Evolutionary conservation across 441 rosid genomes (phyloP).

Genomic region (Eugenia klotzschiana): DNA sequence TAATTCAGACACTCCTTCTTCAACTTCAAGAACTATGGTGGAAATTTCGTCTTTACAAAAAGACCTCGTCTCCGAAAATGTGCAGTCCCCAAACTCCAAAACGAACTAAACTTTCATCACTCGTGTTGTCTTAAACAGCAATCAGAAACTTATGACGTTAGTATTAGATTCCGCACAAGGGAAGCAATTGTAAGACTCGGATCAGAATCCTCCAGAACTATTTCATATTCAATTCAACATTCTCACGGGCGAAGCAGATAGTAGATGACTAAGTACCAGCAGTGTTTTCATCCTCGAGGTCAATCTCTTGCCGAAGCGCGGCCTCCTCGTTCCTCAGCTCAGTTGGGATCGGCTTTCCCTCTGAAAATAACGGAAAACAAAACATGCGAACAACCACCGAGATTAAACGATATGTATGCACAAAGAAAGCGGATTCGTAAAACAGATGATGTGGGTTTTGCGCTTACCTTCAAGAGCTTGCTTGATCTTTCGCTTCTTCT

Average conservation of each 20-base stretch:
- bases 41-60: neutral
- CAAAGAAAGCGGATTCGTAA: neutral
- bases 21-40: neutral
- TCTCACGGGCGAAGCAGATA: neutral
- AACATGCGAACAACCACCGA: neutral
- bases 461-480: conserved; percentile 47
- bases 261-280: conserved; percentile 15
- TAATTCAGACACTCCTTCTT: neutral
- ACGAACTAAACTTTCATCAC: neutral
- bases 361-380: conserved; percentile 7
- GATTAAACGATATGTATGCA: neutral
- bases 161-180: neutral
- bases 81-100: neutral
- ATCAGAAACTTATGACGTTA: neutral
- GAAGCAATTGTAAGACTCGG: neutral
- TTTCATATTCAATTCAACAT: neutral
- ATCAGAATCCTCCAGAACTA: neutral
- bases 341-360: conserved; percentile 83
- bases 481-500: conserved; percentile 71
- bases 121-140: neutral
- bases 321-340: conserved; percentile 78
- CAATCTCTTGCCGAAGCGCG: conserved; percentile 64
- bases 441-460: neutral
- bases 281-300: conserved; percentile 64
- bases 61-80: neutral